Evolutionary conservation across 345 rosid species (phyloP), one percentile per base, ranked within the genome.

Genomic region (Eucalyptus polybractea): DNA sequence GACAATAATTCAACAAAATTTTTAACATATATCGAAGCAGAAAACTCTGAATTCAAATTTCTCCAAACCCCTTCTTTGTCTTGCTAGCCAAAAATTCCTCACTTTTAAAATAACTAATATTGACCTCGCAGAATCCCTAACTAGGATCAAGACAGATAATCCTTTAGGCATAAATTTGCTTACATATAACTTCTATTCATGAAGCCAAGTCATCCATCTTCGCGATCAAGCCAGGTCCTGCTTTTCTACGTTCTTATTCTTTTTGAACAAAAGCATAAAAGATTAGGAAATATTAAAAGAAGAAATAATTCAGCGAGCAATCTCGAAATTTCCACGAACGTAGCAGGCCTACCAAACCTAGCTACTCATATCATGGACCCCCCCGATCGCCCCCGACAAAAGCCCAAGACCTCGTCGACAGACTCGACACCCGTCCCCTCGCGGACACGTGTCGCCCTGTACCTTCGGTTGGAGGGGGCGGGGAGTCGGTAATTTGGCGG

Each of bases 1-100:
- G 2, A 5, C 0, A 67, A 7, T 67, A 4, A 3, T 3, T 16
- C 10, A 2, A 65, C 7, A 17, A 5, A 16, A 0, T 33, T 33
- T 17, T 9, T 17, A 10, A 33, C 6, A 2, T 3, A 4, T 5
- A 3, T 72, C 3, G 1, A 10, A 72, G 8, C 3, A 72, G 6
- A 10, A 37, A 19, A 21, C 10, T 33, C 1, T 1, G 3, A 37
- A 24, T 2, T 37, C 1, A 3, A 37, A 33, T 16, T 33, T 69
- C 21, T 33, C 13, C 44, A 19, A 11, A 0, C 25, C 27, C 24
- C 2, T 72, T 17, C 21, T 5, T 37, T 3, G 25, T 12, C 5
- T 72, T 37, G 8, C 27, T 37, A 10, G 45, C 83, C 3, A 37
- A 72, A 72, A 40, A 27, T 72, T 19, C 12, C 15, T 19, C 24